Conservation (phyloP, 495 filamentous ascomycete genomes). For the Podospora anserina region DNA sequence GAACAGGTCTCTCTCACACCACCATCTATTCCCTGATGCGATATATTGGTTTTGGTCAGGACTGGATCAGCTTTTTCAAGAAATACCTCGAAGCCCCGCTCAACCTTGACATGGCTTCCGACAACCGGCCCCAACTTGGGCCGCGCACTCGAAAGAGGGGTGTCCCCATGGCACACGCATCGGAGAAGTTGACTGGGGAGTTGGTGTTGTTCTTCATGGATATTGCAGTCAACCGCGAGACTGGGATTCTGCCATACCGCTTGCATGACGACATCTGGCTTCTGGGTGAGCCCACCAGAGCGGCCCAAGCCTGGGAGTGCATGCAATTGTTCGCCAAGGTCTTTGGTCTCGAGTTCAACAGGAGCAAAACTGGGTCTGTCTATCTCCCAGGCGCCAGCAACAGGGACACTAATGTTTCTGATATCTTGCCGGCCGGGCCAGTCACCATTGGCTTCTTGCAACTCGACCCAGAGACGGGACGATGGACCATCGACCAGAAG, state of each 20-base stretch:
- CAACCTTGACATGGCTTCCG: constrained; percentile 53
- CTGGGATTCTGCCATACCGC: constrained; percentile 58
- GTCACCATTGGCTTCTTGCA: constrained; percentile 63
- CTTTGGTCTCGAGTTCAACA: constrained; percentile 60
- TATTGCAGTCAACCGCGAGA: constrained; percentile 58
- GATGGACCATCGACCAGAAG: constrained; percentile 60
- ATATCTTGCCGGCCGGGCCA: constrained; percentile 51
- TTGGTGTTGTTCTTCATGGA: constrained; percentile 65
- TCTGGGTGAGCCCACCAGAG: constrained; percentile 55
- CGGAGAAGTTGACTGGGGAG: constrained; percentile 62
- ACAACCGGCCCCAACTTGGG: constrained; percentile 31
- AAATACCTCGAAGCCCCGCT: constrained; percentile 60
- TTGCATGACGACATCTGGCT: constrained; percentile 71
- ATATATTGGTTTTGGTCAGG: constrained; percentile 59
- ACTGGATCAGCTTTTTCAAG: constrained; percentile 61
- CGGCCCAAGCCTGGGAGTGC: constrained; percentile 55
- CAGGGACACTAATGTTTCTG: constrained; percentile 24
- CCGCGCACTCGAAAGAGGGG: constrained; percentile 52
- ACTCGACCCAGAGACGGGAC: constrained; percentile 51
- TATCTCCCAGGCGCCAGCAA: constrained; percentile 33
- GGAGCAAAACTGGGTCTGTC: constrained; percentile 59
- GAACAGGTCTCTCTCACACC: constrained; percentile 57
- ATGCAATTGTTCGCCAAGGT: constrained; percentile 55
- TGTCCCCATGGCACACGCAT: constrained; percentile 59
- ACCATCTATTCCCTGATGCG: constrained; percentile 55